phyloP scores from a whole-genome alignment of 805 yeast genomes.

The Pichia pseudocactophila region DNA sequence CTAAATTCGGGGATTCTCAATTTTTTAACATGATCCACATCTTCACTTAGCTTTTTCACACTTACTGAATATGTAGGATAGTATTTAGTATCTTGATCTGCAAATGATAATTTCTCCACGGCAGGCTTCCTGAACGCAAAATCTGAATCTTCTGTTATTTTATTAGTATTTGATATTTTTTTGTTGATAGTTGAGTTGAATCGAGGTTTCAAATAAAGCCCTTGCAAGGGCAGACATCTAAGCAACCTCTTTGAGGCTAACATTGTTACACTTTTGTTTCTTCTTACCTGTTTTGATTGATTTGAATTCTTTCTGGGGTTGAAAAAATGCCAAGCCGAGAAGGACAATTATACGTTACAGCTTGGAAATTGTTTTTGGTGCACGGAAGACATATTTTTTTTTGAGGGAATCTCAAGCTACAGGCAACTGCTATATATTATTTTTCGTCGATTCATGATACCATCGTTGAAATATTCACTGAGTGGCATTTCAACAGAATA shows the following conservation, averaged over 20 bases:
- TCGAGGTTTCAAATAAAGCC: neutral
- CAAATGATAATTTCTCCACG: slow-evolving; percentile 10
- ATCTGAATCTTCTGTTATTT: slow-evolving; percentile 24
- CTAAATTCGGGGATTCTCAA: slow-evolving; percentile 35
- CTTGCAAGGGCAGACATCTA: too few relatives aligned
- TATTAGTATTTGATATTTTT: neutral
- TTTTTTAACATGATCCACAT: slow-evolving; percentile 2
- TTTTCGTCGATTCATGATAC: neutral
- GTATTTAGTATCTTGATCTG: slow-evolving; percentile 17
- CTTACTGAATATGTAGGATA: slow-evolving; percentile 20
- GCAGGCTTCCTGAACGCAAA: slow-evolving; percentile 25
- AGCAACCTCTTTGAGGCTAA: too few relatives aligned
- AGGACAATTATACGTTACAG: too few relatives aligned
- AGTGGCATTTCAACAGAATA: neutral
- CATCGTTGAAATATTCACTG: neutral
- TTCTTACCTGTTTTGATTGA: too few relatives aligned
- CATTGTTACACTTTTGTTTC: too few relatives aligned
- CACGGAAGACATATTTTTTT: neutral
- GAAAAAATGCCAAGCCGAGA: too few relatives aligned
- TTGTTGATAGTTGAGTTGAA: neutral
- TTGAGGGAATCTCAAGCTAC: neutral
- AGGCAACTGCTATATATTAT: too few relatives aligned
- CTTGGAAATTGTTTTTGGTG: neutral
- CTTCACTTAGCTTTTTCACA: neutral
- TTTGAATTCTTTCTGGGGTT: too few relatives aligned